Evolutionary conservation across 1,284 basidiomycete species (phyloP).

Genomic region (Mrakiaceae sp.): DNA sequence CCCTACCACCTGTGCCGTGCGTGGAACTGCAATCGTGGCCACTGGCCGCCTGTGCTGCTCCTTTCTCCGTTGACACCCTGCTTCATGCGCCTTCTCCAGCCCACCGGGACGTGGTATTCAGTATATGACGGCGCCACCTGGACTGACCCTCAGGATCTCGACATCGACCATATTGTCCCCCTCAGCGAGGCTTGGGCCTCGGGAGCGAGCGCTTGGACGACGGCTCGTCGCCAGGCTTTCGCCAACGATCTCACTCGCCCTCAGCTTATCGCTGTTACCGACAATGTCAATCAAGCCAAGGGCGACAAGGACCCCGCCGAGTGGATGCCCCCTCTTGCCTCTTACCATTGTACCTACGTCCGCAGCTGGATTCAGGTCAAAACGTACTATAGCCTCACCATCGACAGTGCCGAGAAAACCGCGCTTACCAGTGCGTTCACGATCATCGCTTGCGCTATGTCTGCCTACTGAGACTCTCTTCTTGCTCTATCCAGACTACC

Average conservation of each 20-base stretch:
- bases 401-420: slow-evolving; percentile 37
- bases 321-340: slow-evolving; percentile 41
- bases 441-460: no score
- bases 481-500: no score
- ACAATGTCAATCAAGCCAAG: slow-evolving; percentile 37
- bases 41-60: no score
- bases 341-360: slow-evolving; percentile 26
- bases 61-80: background rate
- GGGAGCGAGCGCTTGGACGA: slow-evolving; percentile 43
- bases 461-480: no score
- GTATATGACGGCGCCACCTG: slow-evolving; percentile 34
- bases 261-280: slow-evolving; percentile 44
- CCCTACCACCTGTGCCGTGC: no score
- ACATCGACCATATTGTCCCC: slow-evolving; percentile 34
- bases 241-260: slow-evolving; percentile 46
- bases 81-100: slow-evolving; percentile 23
- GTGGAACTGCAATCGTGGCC: no score
- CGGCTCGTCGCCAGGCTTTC: slow-evolving; percentile 40
- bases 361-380: slow-evolving; percentile 34
- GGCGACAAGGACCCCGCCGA: slow-evolving; percentile 39
- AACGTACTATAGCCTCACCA: slow-evolving; percentile 40
- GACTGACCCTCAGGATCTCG: slow-evolving; percentile 46
- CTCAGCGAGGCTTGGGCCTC: slow-evolving; percentile 42
- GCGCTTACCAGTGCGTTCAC: slow-evolving; percentile 20
- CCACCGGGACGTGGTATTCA: no score